phyloP scores from a whole-genome alignment of 192 early-diverging fungal species.

The Kappamyces sp. region DNA sequence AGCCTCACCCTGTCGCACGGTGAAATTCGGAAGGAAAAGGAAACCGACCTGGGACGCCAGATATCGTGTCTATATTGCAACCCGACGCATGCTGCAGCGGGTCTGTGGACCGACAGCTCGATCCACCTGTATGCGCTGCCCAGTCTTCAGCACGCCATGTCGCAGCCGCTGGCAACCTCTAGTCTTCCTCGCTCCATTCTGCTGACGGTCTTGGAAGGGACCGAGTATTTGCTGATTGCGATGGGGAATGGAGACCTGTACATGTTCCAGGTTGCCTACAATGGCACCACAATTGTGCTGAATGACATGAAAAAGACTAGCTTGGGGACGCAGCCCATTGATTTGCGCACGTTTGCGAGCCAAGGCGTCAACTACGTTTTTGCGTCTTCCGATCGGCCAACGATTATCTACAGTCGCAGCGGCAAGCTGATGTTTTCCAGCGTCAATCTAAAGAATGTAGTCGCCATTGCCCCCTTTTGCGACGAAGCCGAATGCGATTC shows the following conservation, averaged over 20 bases:
- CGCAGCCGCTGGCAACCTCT: conserved; percentile 38
- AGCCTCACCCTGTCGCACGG: conserved; percentile 50
- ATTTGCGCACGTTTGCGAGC: conserved; percentile 48
- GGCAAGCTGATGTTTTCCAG: conserved; percentile 75
- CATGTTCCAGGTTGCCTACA: conserved; percentile 51
- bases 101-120: conserved; percentile 66
- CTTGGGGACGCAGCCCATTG: conserved; percentile 72
- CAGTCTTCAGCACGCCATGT: conserved; percentile 37
- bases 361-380: conserved; percentile 54
- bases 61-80: conserved; percentile 72
- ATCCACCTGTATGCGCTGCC: conserved; percentile 57
- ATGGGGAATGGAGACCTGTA: conserved; percentile 80
- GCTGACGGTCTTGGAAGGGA: conserved; percentile 51
- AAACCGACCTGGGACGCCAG: conserved; percentile 50
- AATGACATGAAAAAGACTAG: conserved; percentile 55
- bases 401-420: conserved; percentile 61
- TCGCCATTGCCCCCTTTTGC: conserved; percentile 57
- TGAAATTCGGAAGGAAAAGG: conserved; percentile 34
- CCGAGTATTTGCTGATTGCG: conserved; percentile 68
- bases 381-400: conserved; percentile 75
- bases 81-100: conserved; percentile 48
- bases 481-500: conserved; percentile 43
- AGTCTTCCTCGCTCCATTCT: conserved; percentile 64
- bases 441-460: conserved; percentile 63
- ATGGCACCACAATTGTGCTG: conserved; percentile 15